Conservation (phyloP, 345 rosid species). For the Salix brachista region DNA sequence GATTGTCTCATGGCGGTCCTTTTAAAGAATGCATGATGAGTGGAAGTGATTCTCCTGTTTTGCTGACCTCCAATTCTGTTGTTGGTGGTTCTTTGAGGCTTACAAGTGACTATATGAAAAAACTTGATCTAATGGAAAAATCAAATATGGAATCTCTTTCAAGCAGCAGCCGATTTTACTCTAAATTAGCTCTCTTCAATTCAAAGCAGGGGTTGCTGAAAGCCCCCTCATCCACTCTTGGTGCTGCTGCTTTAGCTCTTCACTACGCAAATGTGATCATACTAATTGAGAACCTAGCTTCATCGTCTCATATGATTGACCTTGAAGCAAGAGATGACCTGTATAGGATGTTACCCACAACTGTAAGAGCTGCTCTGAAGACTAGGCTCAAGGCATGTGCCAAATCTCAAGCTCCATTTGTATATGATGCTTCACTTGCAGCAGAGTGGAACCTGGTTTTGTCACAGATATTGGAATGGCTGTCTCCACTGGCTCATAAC, state of each 20-base stretch:
- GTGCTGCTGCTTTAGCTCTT: constrained; percentile 55
- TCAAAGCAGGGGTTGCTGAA: constrained; percentile 32
- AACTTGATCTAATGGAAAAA: constrained; percentile 18
- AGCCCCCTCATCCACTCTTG: constrained; percentile 47
- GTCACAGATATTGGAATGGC: constrained; percentile 46
- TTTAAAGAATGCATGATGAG: constrained; percentile 41
- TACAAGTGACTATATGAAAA: constrained; percentile 16
- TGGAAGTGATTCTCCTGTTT: constrained; percentile 32
- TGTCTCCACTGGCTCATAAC: constrained; percentile 58
- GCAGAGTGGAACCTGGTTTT: constrained; percentile 43
- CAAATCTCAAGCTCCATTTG: constrained; percentile 30
- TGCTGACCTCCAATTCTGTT: constrained; percentile 24
- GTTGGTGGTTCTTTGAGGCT: constrained; percentile 39
- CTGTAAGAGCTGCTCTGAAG: constrained; percentile 37
- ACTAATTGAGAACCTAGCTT: constrained; percentile 49
- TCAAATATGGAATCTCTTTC: constrained; percentile 12
- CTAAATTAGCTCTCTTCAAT: constrained; percentile 31
- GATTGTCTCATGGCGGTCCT: constrained; percentile 28
- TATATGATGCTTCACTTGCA: constrained; percentile 40
- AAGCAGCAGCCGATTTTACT: constrained; percentile 24
- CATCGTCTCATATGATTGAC: constrained; percentile 46
- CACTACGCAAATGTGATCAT: constrained; percentile 54
- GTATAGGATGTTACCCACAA: constrained; percentile 49
- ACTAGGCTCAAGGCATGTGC: constrained; percentile 36
- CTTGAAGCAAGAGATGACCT: constrained; percentile 46